Percentiles rank a stretch among this genome's conserved stretches.
These are phyloP conservation scores for Leccinum laetum DNA, from an alignment of 1,284 basidiomycete genomes.

Conservation along the genomic window DNA sequence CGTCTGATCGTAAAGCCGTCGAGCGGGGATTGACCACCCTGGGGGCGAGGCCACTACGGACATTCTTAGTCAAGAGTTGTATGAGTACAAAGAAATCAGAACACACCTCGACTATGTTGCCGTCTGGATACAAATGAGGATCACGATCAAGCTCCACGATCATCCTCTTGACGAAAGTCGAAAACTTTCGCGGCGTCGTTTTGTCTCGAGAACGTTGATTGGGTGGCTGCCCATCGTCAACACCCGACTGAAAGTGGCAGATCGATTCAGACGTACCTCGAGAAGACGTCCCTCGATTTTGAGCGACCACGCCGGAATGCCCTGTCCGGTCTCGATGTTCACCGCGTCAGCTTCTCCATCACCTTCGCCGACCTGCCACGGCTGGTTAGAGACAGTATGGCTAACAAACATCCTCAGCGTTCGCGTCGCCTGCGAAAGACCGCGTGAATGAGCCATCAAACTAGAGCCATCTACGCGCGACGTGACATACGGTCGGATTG, in stretches of 20 bases:
- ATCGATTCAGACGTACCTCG: constrained; percentile 48
- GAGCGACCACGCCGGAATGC: constrained; percentile 89
- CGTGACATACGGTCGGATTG: constrained; percentile 50
- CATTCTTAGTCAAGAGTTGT: background rate
- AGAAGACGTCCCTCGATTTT: constrained; percentile 89
- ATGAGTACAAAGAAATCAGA: background rate
- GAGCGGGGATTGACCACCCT: constrained; percentile 55
- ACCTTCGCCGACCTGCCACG: constrained; percentile 65
- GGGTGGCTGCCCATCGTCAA: constrained; percentile 40
- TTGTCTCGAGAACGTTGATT: constrained; percentile 73
- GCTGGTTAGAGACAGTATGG: constrained; percentile 86
- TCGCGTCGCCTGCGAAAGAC: constrained; percentile 65
- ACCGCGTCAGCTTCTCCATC: constrained; percentile 35
- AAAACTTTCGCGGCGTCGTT: constrained; percentile 75
- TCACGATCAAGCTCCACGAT: constrained; percentile 90
- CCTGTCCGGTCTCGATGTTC: constrained; percentile 64
- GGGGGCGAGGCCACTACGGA: constrained; percentile 70
- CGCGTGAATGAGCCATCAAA: constrained; percentile 3
- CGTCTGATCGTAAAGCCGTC: constrained; percentile 92
- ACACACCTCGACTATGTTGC: constrained; percentile 73
- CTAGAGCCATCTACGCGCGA: background rate
- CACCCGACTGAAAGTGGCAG: background rate
- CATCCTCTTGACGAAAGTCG: constrained; percentile 83
- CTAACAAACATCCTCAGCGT: constrained; percentile 89
- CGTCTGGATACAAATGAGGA: constrained; percentile 79